Percentiles rank a stretch among this genome's conserved stretches.
phyloP scores from a whole-genome alignment of 441 rosid species.

The Erysimum cheiri region DNA sequence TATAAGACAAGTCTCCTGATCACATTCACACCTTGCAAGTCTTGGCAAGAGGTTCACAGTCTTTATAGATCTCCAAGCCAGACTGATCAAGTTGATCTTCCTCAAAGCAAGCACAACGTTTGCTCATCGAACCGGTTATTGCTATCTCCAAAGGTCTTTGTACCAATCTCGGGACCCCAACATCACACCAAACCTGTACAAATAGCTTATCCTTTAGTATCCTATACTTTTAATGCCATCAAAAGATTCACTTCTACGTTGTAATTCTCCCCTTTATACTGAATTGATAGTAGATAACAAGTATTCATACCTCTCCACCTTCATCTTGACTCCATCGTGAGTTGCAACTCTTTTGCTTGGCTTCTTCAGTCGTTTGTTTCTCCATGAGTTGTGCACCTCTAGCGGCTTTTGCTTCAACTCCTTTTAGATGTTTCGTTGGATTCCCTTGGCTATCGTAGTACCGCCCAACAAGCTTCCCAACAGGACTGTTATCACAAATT shows the following conservation, averaged over 20 bases:
- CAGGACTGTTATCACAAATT: conserved; percentile 53
- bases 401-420: conserved; percentile 89
- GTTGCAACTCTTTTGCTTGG: conserved; percentile 84
- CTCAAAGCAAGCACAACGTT: conserved; percentile 83
- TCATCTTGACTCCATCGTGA: conserved; percentile 94
- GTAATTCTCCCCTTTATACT: neutral
- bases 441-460: conserved; percentile 80
- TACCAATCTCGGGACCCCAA: conserved; percentile 80
- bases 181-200: conserved; percentile 90
- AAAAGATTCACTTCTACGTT: neutral
- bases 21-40: conserved; percentile 63
- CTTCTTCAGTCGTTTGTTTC: conserved; percentile 89
- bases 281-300: neutral
- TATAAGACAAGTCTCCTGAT: neutral
- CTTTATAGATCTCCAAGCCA: conserved; percentile 80
- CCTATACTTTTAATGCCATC: conserved; percentile 1
- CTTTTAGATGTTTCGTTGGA: conserved; percentile 83
- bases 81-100: conserved; percentile 71
- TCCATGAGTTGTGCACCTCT: conserved; percentile 90
- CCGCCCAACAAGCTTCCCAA: conserved; percentile 84
- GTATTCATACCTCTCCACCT: conserved; percentile 78
- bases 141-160: conserved; percentile 92
- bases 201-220: conserved; percentile 6
- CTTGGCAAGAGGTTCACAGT: conserved; percentile 74
- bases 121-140: conserved; percentile 87